A percentile compares a stretch with the other conserved stretches of the same genome.
These are phyloP conservation scores for Globisporangium nunn DNA, from an alignment of 352 stramenopile species.

Conservation along the genomic window DNA sequence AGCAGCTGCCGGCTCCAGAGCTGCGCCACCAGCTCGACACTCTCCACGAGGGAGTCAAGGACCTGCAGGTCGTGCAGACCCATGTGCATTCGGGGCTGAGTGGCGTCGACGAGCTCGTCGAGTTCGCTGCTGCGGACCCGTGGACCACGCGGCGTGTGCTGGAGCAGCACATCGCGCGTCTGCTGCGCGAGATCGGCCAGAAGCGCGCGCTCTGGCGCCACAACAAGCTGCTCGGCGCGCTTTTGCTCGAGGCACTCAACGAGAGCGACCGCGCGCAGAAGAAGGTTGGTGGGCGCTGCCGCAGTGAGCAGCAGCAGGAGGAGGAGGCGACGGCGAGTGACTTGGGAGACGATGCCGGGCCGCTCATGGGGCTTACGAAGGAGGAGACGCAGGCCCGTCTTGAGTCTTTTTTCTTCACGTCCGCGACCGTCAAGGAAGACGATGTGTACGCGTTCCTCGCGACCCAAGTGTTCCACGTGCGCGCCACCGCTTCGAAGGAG, in stretches of 20 bases:
- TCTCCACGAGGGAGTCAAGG: conserved; percentile 34
- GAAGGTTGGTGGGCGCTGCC: conserved; percentile 11
- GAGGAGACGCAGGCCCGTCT: conserved; percentile 32
- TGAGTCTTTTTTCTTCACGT: conserved; percentile 34
- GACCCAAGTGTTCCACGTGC: conserved; percentile 26
- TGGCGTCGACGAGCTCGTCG: conserved; percentile 26
- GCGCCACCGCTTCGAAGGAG: conserved; percentile 14
- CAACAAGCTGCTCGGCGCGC: conserved; percentile 40
- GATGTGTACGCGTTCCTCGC: conserved; percentile 29
- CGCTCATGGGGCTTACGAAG: conserved; percentile 22
- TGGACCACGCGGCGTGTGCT: conserved; percentile 21
- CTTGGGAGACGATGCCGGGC: conserved; percentile 9
- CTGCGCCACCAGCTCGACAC: conserved; percentile 17
- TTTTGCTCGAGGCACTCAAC: conserved; percentile 32
- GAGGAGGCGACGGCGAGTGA: not conserved
- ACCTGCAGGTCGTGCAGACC: conserved; percentile 36
- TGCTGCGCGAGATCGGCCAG: conserved; percentile 27
- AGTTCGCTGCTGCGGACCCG: conserved; percentile 24
- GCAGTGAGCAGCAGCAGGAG: not conserved
- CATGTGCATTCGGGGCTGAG: conserved; percentile 27
- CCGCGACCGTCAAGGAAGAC: conserved; percentile 21
- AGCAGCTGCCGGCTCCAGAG: not conserved
- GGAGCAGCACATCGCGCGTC: conserved; percentile 18
- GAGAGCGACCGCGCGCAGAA: conserved; percentile 18
- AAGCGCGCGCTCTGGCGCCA: conserved; percentile 42